A percentile compares a stretch with the other conserved stretches of the same genome.
These are phyloP conservation scores for Colletotrichum agaves DNA, from an alignment of 2,329 filamentous ascomycete species.

Conservation along the genomic window DNA sequence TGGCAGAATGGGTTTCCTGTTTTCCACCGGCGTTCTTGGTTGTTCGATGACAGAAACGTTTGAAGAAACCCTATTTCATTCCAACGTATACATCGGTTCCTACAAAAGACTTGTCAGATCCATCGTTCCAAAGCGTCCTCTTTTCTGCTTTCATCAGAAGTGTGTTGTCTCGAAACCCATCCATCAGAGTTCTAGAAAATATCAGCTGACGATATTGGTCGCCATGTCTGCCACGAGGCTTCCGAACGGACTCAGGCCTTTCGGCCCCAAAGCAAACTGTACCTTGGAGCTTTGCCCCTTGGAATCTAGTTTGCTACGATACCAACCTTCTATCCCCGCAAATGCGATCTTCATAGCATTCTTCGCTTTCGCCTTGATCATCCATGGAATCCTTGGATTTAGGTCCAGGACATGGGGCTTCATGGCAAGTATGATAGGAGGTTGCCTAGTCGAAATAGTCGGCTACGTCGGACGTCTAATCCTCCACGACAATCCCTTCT, in stretches of 20 bases:
- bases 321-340: conserved; percentile 51
- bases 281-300: conserved; percentile 58
- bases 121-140: not conserved
- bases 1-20: not conserved
- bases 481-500: conserved; percentile 66
- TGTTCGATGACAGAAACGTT: not conserved
- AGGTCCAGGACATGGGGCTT: conserved; percentile 56
- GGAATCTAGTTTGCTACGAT: conserved; percentile 52
- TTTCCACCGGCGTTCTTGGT: conserved; percentile 17
- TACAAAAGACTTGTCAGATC: not conserved
- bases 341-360: conserved; percentile 51
- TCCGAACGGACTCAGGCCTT: conserved; percentile 42
- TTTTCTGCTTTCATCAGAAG: not conserved
- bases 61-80: not conserved
- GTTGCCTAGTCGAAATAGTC: conserved; percentile 66
- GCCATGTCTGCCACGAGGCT: conserved; percentile 22
- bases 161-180: not conserved
- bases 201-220: not conserved
- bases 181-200: no score
- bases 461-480: conserved; percentile 71
- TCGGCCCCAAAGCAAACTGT: conserved; percentile 57
- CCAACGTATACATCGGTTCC: not conserved
- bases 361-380: conserved; percentile 54
- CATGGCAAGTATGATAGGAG: conserved; percentile 61
- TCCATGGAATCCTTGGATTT: conserved; percentile 55